Evolutionary conservation across 106 monocot genomes (phyloP).

Genomic region (Narthecium ossifragum): DNA sequence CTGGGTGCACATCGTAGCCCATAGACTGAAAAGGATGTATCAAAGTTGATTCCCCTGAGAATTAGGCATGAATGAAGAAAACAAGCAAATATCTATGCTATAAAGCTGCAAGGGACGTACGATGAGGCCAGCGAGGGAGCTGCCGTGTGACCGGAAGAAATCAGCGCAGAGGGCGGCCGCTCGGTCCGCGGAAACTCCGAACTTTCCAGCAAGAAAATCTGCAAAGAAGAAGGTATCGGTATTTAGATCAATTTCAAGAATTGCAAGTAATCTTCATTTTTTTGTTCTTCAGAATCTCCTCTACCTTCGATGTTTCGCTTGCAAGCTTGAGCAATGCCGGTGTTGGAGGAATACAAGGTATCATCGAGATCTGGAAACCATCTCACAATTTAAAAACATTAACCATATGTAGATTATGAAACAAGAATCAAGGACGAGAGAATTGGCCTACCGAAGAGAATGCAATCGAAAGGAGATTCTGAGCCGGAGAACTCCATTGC

Average conservation of each 20-base stretch:
- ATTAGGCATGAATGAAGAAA: too few relatives aligned
- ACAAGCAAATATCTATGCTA: too few relatives aligned
- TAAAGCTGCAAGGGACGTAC: constrained; percentile 28
- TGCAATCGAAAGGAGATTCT: constrained; percentile 61
- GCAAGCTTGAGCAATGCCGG: constrained; percentile 47
- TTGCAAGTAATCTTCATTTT: too few relatives aligned
- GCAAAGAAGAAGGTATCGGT: background rate
- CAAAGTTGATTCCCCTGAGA: background rate
- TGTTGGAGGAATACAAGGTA: constrained; percentile 55
- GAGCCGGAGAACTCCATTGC: background rate
- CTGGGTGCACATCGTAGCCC: constrained; percentile 76
- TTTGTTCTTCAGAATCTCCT: too few relatives aligned
- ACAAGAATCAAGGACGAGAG: background rate
- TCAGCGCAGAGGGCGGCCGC: constrained; percentile 59
- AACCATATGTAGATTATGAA: background rate
- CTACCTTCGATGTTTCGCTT: constrained; percentile 81
- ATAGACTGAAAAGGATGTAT: constrained; percentile 32
- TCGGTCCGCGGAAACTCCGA: constrained; percentile 32
- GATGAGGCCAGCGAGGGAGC: constrained; percentile 60
- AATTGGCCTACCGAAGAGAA: constrained; percentile 57
- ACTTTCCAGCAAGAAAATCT: constrained; percentile 53
- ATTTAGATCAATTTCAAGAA: too few relatives aligned
- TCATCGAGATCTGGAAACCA: constrained; percentile 72
- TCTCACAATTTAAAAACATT: background rate
- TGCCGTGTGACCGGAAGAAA: constrained; percentile 70